Conservation (phyloP, 176 grass and related monocot genomes). For the Phoenix dactylifera region DNA sequence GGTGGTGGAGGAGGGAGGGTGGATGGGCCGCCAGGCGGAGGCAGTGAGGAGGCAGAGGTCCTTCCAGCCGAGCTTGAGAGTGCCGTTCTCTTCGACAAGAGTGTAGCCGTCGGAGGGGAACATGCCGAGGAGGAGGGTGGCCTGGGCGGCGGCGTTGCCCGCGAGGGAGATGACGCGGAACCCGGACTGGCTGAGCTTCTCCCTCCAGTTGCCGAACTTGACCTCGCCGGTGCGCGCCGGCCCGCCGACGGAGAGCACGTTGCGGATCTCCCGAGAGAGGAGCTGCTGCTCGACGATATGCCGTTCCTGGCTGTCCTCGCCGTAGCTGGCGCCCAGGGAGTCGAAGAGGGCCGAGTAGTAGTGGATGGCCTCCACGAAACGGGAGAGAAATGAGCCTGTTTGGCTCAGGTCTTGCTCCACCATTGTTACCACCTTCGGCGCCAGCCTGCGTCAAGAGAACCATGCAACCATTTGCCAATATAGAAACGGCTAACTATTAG, state of each 20-base stretch:
- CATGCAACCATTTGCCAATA: too few species aligned
- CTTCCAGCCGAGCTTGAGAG: constrained; percentile 93
- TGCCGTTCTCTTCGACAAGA: constrained; percentile 82
- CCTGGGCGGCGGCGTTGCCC: constrained; percentile 80
- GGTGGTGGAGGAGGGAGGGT: constrained; percentile 2
- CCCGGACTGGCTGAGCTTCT: constrained; percentile 74
- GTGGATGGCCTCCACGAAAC: constrained; percentile 97
- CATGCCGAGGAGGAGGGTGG: constrained; percentile 82
- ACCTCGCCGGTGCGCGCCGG: constrained; percentile 64
- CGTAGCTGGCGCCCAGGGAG: constrained; percentile 87
- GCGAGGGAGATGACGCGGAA: constrained; percentile 65
- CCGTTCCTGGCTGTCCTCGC: constrained; percentile 80
- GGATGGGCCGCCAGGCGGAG: constrained; percentile 77
- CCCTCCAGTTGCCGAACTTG: constrained; percentile 82
- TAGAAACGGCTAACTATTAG: too few species aligned
- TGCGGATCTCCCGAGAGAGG: constrained; percentile 82
- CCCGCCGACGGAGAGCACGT: constrained; percentile 81
- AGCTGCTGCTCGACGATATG: constrained; percentile 95
- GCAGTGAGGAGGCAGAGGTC: constrained; percentile 93
- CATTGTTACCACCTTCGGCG: constrained; percentile 98
- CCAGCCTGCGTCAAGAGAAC: constrained; percentile 35
- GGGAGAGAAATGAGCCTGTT: constrained; percentile 71
- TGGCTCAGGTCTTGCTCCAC: constrained; percentile 98
- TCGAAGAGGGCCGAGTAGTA: constrained; percentile 98
- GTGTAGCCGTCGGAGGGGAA: constrained; percentile 94